These are phyloP conservation scores for Naganishia vaughanmartiniae DNA, from an alignment of 768 basidiomycete genomes.

Conservation along the genomic window DNA sequence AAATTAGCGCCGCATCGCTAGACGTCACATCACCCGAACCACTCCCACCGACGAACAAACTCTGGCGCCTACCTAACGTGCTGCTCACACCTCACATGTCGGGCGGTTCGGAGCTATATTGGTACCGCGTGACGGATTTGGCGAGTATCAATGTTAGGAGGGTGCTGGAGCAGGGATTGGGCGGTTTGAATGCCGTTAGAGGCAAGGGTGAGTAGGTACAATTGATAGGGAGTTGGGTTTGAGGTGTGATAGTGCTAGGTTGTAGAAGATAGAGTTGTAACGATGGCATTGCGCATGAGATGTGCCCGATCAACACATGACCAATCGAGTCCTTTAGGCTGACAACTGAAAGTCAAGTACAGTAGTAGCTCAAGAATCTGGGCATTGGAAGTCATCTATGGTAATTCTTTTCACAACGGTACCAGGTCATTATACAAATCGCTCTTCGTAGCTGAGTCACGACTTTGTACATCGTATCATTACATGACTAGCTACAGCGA, in stretches of 20 bases:
- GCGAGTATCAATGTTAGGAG: conserved; percentile 47
- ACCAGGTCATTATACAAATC: no score
- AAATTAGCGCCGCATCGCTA: conserved; percentile 37
- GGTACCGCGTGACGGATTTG: conserved; percentile 46
- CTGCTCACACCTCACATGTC: conserved; percentile 53
- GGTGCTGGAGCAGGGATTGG: conserved; percentile 38
- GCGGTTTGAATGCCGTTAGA: conserved; percentile 35
- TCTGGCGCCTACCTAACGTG: conserved; percentile 49
- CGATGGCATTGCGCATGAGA: no score
- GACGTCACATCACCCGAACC: conserved; percentile 55
- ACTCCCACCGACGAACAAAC: conserved; percentile 44
- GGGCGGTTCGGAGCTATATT: conserved; percentile 46
- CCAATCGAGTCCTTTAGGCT: no score
- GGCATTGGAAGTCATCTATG: no score
- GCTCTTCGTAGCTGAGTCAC: no score
- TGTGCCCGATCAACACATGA: no score
- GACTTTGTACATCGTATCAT: no score
- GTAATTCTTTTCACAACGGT: no score
- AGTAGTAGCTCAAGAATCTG: no score
- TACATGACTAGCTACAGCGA: background rate
- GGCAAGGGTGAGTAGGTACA: conserved; percentile 31
- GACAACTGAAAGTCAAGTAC: no score
- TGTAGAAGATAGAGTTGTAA: no score
- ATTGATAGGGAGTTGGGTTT: background rate
- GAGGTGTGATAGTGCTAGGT: background rate